phyloP scores from a whole-genome alignment of 345 rosid genomes.

The Erodium maritimum region DNA sequence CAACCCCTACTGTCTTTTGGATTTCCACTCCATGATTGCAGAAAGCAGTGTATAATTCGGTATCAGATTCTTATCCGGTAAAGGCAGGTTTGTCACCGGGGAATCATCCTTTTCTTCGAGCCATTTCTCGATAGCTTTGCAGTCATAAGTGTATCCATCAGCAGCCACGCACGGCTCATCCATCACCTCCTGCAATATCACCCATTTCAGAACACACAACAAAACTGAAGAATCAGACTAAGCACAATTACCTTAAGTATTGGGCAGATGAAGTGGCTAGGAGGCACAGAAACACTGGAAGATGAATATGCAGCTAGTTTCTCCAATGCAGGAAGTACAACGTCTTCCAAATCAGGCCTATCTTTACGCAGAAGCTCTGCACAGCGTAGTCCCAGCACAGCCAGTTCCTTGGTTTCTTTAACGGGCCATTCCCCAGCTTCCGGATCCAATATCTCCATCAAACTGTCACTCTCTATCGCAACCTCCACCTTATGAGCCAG shows the following conservation, averaged over 20 bases:
- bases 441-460: constrained; percentile 45
- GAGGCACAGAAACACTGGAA: constrained; percentile 21
- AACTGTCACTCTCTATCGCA: constrained; percentile 31
- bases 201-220: not conserved
- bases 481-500: constrained; percentile 50
- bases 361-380: constrained; percentile 68
- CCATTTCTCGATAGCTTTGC: constrained; percentile 67
- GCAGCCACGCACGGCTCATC: constrained; percentile 76
- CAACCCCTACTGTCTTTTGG: constrained; percentile 14
- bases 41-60: constrained; percentile 56
- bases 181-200: constrained; percentile 54
- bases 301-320: constrained; percentile 26
- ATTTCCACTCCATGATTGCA: constrained; percentile 65
- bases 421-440: constrained; percentile 72
- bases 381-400: constrained; percentile 56
- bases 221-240: too few species aligned
- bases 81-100: constrained; percentile 43
- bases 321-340: constrained; percentile 59
- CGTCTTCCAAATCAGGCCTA: constrained; percentile 48
- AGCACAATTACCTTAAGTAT: constrained; percentile 68
- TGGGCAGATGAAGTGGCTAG: constrained; percentile 70
- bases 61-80: constrained; percentile 40
- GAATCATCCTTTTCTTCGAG: constrained; percentile 43
- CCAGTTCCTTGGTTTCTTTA: constrained; percentile 61
- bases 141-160: constrained; percentile 76